Evolutionary conservation across 768 basidiomycete species (phyloP).

Genomic region (Wakefieldia striispora): DNA sequence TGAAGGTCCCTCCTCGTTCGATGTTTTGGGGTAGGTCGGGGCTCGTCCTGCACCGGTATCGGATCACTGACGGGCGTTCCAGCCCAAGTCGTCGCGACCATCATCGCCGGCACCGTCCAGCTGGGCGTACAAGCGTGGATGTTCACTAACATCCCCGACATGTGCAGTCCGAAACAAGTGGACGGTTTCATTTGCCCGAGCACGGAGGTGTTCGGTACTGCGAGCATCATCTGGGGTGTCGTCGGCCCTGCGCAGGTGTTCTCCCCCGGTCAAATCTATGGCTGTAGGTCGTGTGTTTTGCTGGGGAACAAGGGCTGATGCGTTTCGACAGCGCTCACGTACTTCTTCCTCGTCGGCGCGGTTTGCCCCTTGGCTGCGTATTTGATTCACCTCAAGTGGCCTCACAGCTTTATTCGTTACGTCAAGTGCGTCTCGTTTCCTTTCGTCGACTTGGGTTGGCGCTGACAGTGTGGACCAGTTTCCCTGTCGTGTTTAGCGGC

Average conservation of each 20-base stretch:
- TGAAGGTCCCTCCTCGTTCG: constrained; percentile 63
- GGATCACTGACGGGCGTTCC: neutral
- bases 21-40: constrained; percentile 53
- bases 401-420: constrained; percentile 58
- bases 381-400: constrained; percentile 55
- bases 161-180: constrained; percentile 28
- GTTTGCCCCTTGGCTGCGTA: constrained; percentile 57
- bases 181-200: constrained; percentile 68
- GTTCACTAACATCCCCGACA: constrained; percentile 40
- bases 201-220: constrained; percentile 75
- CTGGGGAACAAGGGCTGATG: neutral
- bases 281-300: constrained; percentile 29
- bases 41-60: neutral
- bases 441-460: neutral
- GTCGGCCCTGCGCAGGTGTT: constrained; percentile 76
- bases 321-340: constrained; percentile 39
- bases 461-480: constrained; percentile 23
- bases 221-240: constrained; percentile 79
- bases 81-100: constrained; percentile 59
- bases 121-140: constrained; percentile 67
- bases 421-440: constrained; percentile 49
- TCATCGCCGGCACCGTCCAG: constrained; percentile 64
- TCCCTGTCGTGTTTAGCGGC: constrained; percentile 54
- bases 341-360: constrained; percentile 79
- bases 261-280: constrained; percentile 61